A percentile compares a stretch with the other conserved stretches of the same genome.
phyloP scores from a whole-genome alignment of 1,284 basidiomycete species.

The Sporisorium iseilematis-ciliati region DNA sequence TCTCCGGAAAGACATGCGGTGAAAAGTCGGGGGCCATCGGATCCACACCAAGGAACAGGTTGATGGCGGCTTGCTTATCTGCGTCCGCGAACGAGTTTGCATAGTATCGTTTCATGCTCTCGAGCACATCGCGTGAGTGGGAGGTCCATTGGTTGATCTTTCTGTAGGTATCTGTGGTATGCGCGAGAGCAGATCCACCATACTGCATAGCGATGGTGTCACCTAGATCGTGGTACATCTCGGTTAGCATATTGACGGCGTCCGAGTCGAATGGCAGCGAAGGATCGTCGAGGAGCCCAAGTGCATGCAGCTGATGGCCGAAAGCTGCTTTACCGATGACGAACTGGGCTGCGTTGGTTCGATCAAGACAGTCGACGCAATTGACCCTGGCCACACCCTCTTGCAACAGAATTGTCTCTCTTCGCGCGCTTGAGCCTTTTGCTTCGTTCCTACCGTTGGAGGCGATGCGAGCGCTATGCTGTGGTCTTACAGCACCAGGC shows the following conservation, averaged over 20 bases:
- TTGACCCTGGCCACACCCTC: constrained; percentile 78
- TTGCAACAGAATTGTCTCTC: constrained; percentile 79
- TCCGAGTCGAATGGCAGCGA: constrained; percentile 92
- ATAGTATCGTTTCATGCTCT: constrained; percentile 95
- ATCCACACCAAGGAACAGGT: constrained; percentile 89
- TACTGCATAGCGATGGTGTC: constrained; percentile 87
- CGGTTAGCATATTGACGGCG: constrained; percentile 95
- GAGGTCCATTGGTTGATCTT: constrained; percentile 95
- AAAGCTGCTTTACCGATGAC: constrained; percentile 96
- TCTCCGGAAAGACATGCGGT: constrained; percentile 35
- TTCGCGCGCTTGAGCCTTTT: neutral
- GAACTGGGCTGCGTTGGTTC: constrained; percentile 96
- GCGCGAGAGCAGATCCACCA: constrained; percentile 84
- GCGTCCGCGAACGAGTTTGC: constrained; percentile 89
- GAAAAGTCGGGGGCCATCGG: constrained; percentile 44
- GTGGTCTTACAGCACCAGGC: constrained; percentile 36
- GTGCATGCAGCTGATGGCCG: constrained; percentile 93
- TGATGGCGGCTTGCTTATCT: constrained; percentile 97
- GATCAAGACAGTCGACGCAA: constrained; percentile 89
- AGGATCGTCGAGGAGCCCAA: constrained; percentile 80
- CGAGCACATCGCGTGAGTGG: constrained; percentile 95
- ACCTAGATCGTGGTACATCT: constrained; percentile 86
- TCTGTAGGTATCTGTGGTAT: constrained; percentile 95
- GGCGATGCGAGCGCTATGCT: neutral
- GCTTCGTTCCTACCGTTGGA: constrained; percentile 3